Evolutionary conservation across 2,329 filamentous ascomycete genomes (phyloP), one percentile per base, ranked within the genome.

Genomic region (Xylariales sp.): DNA sequence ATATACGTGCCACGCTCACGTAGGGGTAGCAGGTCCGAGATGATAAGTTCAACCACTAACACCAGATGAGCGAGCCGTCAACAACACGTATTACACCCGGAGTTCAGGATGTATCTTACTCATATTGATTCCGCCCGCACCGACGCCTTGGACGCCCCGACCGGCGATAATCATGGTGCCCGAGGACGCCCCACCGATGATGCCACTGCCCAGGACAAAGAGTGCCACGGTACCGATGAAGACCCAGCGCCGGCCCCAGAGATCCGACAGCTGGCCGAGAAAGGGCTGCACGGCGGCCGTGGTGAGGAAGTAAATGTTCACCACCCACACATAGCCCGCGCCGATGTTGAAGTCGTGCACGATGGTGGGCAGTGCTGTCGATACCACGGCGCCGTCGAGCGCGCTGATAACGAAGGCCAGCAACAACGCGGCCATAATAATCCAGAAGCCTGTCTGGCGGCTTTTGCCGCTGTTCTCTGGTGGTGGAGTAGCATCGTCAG

Each of bases 11-110:
- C 52, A 5, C 60, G 30, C 3, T 63, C 60, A 7, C 52, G 43
- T 2, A 63, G 32, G 1, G 84, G 82, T 0, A 86, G 78, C 3
- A 86, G 71, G 61, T 87, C 85, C 46, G 78, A 82, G 9, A 85
- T 75, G n/a, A 87, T 80, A 50, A 85, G 77, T 23, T 85, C 81
- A 3, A 80, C 74, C 0, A 86, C 74, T 45, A 45, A 45, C 43
- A n/a, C 43, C 6, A 3, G 39, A 36, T 36, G 43, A 45, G 12
- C 16, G 16, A n/a, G 5, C 16, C 16, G 43, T 6, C 16, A 45
- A n/a, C 4, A n/a, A 45, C 16, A 45, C 14, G 43, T 45, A n/a
- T n/a, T 6, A n/a, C 16, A 6, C 14, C 16, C 16, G 10, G 6
- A 45, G 5, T 16, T 36, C 6, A 45, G 43, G 12, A 45, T n/a